Percentiles rank a stretch among this genome's conserved stretches.
These are phyloP conservation scores for Medicago lupulina DNA, from an alignment of 306 rosid species.

Conservation along the genomic window DNA sequence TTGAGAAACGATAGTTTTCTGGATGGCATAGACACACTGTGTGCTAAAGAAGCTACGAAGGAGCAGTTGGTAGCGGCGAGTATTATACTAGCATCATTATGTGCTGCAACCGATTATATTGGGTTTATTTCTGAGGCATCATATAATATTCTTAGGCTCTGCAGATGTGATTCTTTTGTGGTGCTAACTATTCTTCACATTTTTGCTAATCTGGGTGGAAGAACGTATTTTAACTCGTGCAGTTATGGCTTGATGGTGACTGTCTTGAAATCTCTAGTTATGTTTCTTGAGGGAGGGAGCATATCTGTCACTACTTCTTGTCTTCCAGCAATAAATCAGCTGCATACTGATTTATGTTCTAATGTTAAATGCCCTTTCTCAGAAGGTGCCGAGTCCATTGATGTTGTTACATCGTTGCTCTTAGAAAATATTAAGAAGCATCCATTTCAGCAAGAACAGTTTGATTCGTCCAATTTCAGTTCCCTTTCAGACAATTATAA, in stretches of 20 bases:
- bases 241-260: constrained; percentile 47
- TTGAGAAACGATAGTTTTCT: constrained; percentile 41
- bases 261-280: constrained; percentile 69
- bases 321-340: constrained; percentile 47
- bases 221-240: constrained; percentile 49
- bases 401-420: constrained; percentile 52
- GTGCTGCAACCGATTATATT: constrained; percentile 56
- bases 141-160: constrained; percentile 58
- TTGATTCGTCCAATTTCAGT: constrained; percentile 30
- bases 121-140: constrained; percentile 68
- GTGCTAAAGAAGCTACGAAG: constrained; percentile 51
- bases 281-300: constrained; percentile 55
- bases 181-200: constrained; percentile 67
- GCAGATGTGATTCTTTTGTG: constrained; percentile 48
- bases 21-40: constrained; percentile 45
- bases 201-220: constrained; percentile 72
- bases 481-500: constrained; percentile 38
- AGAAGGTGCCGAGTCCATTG: constrained; percentile 58
- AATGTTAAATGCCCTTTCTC: constrained; percentile 67
- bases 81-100: constrained; percentile 69
- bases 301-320: constrained; percentile 45
- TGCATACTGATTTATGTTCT: constrained; percentile 46
- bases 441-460: constrained; percentile 36
- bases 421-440: constrained; percentile 50
- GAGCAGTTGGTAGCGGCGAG: constrained; percentile 76